phyloP scores from a whole-genome alignment of 441 rosid genomes.

The Euphorbia corollata region DNA sequence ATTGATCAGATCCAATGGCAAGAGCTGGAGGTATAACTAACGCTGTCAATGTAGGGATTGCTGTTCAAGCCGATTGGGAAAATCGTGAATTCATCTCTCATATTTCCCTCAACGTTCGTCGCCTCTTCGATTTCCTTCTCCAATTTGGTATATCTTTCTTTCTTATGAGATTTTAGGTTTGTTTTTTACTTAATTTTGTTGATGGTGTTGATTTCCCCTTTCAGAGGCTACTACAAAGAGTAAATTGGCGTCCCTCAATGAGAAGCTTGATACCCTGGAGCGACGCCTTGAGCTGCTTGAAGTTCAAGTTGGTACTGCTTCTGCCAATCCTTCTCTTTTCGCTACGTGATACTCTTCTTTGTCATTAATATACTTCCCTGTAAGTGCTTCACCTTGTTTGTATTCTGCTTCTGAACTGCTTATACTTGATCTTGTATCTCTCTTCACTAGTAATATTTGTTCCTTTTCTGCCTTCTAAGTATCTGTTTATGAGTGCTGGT shows the following conservation, averaged over 20 bases:
- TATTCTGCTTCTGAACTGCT: slow-evolving; percentile 4
- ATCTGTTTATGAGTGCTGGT: neutral
- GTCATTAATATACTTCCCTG: neutral
- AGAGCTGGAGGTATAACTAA: slow-evolving; percentile 93
- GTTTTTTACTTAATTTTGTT: neutral
- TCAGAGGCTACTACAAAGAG: slow-evolving; percentile 13
- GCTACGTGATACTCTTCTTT: slow-evolving; percentile 9
- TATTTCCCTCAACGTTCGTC: slow-evolving; percentile 92
- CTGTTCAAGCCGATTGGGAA: slow-evolving; percentile 99
- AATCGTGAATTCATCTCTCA: slow-evolving; percentile 96
- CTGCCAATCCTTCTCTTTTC: slow-evolving; percentile 81
- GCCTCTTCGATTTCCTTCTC: slow-evolving; percentile 94
- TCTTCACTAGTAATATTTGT: neutral
- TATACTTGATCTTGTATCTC: slow-evolving; percentile 6
- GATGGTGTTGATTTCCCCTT: neutral
- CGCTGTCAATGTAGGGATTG: slow-evolving; percentile 95
- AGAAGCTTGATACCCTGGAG: slow-evolving; percentile 73
- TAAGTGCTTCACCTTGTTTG: slow-evolving; percentile 6
- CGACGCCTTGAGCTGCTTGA: slow-evolving; percentile 84
- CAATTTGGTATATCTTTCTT: slow-evolving; percentile 60
- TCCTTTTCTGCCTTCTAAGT: slow-evolving; percentile 8
- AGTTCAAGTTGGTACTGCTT: slow-evolving; percentile 85
- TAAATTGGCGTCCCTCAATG: slow-evolving; percentile 20
- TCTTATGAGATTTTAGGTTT: neutral
- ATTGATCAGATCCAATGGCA: slow-evolving; percentile 41